These are phyloP conservation scores for Phytopythium vexans DNA, from an alignment of 352 stramenopile species.

Conservation along the genomic window DNA sequence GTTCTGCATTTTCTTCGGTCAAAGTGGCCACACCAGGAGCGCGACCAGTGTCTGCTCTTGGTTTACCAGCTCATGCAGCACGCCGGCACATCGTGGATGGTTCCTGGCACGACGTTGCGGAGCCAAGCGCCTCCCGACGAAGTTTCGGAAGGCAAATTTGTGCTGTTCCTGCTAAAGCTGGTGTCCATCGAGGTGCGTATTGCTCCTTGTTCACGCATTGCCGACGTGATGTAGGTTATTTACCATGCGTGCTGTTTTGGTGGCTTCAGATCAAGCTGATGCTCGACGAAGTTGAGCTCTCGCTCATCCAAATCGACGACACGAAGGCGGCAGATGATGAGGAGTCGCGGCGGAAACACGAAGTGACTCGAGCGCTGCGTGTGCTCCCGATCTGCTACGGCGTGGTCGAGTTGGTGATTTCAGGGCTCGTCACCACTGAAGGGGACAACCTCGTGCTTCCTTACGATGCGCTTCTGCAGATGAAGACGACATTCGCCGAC, in stretches of 20 bases:
- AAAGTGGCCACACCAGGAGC: constrained; percentile 73
- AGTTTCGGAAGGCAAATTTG: constrained; percentile 66
- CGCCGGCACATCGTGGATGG: constrained; percentile 56
- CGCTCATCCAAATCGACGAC: constrained; percentile 68
- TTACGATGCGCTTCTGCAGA: constrained; percentile 68
- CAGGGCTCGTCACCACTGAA: constrained; percentile 48
- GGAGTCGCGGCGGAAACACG: constrained; percentile 34
- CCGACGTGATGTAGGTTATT: neutral
- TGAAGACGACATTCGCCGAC: constrained; percentile 70
- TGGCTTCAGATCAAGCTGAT: constrained; percentile 76
- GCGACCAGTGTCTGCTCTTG: constrained; percentile 57
- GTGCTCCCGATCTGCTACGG: constrained; percentile 78
- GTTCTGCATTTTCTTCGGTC: constrained; percentile 58
- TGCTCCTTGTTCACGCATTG: neutral
- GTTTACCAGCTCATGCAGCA: constrained; percentile 64
- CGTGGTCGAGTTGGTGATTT: constrained; percentile 71
- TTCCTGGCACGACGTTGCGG: constrained; percentile 50
- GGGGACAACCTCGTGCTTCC: constrained; percentile 44
- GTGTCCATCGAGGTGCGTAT: constrained; percentile 67
- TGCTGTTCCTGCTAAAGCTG: constrained; percentile 74
- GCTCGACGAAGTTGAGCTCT: constrained; percentile 77
- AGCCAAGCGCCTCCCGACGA: constrained; percentile 44
- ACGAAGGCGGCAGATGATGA: constrained; percentile 43
- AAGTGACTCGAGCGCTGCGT: constrained; percentile 49
- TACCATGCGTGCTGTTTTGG: neutral